Percentiles rank a stretch among this genome's conserved stretches.
These are phyloP conservation scores for Prosopis cineraria DNA, from an alignment of 306 rosid genomes.

Conservation along the genomic window DNA sequence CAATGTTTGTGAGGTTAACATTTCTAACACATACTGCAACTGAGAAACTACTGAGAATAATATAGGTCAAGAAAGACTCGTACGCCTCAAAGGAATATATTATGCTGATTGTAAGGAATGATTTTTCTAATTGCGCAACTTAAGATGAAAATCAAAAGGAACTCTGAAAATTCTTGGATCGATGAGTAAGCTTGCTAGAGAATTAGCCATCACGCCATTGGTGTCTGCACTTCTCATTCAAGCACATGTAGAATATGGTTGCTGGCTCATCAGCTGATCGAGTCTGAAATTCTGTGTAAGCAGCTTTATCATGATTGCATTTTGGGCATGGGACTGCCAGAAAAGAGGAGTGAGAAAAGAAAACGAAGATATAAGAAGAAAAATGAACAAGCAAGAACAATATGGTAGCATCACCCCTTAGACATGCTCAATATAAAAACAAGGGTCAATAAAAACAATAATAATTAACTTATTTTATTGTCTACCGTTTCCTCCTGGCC, in stretches of 20 bases:
- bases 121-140: background rate
- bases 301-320: conserved; percentile 53
- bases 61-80: background rate
- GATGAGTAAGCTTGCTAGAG: background rate
- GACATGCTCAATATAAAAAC: background rate
- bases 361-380: background rate
- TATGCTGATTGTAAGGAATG: background rate
- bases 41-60: background rate
- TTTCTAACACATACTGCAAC: background rate
- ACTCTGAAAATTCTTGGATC: background rate
- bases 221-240: conserved; percentile 50
- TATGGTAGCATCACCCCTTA: background rate
- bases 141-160: background rate
- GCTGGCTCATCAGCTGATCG: conserved; percentile 77
- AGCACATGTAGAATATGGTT: conserved; percentile 58
- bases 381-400: background rate
- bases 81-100: background rate
- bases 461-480: background rate
- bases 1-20: background rate
- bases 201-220: conserved; percentile 50
- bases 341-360: conserved; percentile 11
- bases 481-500: background rate
- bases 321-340: conserved; percentile 55
- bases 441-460: background rate
- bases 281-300: conserved; percentile 56